These are phyloP conservation scores for Vicia sativa DNA, from an alignment of 306 rosid genomes.

Conservation along the genomic window DNA sequence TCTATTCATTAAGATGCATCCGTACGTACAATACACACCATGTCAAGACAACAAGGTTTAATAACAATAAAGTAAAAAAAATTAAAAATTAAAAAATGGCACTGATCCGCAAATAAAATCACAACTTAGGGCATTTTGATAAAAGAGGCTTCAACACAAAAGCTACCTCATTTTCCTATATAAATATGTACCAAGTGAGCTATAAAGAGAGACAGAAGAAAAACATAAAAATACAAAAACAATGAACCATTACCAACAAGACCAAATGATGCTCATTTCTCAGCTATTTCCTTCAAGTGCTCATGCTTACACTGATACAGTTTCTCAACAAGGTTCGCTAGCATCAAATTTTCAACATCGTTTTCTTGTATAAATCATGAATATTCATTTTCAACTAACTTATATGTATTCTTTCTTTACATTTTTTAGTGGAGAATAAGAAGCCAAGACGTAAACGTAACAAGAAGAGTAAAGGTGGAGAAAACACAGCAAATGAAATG, in stretches of 20 bases:
- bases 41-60: neutral
- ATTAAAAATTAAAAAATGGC: neutral
- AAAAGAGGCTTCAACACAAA: neutral
- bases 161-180: neutral
- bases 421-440: conserved; percentile 50
- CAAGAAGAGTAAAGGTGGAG: conserved; percentile 65
- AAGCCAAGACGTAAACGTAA: conserved; percentile 63
- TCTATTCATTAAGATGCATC: neutral
- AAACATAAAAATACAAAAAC: neutral
- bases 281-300: neutral
- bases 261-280: conserved; percentile 7
- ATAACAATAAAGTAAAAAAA: neutral
- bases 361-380: neutral
- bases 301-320: neutral
- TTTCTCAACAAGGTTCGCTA: neutral
- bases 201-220: neutral
- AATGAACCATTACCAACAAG: neutral
- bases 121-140: neutral
- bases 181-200: neutral
- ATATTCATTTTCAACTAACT: neutral
- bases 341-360: neutral
- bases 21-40: neutral
- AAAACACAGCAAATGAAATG: conserved; percentile 36
- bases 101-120: neutral
- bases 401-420: neutral